Evolutionary conservation across 2,329 filamentous ascomycete species (phyloP).

Genomic region (Dothideomycetes sp.): DNA sequence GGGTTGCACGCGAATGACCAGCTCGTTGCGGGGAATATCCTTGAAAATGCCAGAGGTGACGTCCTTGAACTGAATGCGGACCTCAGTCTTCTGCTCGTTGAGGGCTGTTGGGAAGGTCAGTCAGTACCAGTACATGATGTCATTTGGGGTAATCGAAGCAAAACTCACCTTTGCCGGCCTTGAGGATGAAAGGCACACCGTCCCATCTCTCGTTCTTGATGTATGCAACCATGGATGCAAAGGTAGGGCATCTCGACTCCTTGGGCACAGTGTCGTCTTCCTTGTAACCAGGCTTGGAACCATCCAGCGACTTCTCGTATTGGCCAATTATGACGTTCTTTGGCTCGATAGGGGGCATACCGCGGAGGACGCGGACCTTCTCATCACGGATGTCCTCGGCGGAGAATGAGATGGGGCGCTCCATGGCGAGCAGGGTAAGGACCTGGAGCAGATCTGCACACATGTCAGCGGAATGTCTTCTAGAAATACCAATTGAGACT

Average conservation of each 20-base stretch:
- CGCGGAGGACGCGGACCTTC: constrained; percentile 90
- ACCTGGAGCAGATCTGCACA: constrained; percentile 73
- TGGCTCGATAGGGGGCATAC: constrained; percentile 88
- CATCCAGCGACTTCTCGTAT: constrained; percentile 92
- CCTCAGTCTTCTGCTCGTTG: constrained; percentile 99
- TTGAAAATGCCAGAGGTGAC: constrained; percentile 99
- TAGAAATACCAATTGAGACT: constrained; percentile 17
- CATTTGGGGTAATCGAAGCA: neutral
- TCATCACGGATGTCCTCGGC: constrained; percentile 97
- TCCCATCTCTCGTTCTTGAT: constrained; percentile 99
- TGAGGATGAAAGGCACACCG: constrained; percentile 97
- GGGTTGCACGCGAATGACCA: constrained; percentile 97
- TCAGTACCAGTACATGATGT: constrained; percentile 7
- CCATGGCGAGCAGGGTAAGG: constrained; percentile 92
- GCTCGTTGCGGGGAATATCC: constrained; percentile 97
- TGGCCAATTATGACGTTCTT: constrained; percentile 99
- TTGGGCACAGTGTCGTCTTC: constrained; percentile 97
- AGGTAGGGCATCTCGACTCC: constrained; percentile 94
- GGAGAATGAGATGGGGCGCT: constrained; percentile 95
- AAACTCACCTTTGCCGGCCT: constrained; percentile 75
- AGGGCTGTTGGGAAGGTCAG: constrained; percentile 53
- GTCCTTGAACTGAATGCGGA: constrained; percentile 98
- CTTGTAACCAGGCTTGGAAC: constrained; percentile 94
- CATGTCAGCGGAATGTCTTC: constrained; percentile 12
- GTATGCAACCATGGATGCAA: constrained; percentile 92